Evolutionary conservation across 371 early-diverging fungal species (phyloP).

Genomic region (Lichtheimia ramosa): DNA sequence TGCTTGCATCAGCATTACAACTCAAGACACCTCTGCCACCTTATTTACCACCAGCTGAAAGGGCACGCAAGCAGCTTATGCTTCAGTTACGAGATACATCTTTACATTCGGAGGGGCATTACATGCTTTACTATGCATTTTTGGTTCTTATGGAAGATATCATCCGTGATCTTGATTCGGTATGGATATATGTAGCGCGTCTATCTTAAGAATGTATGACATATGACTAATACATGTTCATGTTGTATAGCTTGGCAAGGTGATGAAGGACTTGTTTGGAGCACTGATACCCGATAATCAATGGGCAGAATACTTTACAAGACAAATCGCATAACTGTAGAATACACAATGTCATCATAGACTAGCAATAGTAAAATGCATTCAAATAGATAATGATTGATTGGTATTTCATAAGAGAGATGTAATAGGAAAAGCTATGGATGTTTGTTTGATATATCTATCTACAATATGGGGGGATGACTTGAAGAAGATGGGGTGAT

Average conservation of each 20-base stretch:
- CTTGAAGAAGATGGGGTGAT: no score
- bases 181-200: conserved; percentile 2
- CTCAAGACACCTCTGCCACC: conserved; percentile 84
- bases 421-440: no score
- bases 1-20: conserved; percentile 74
- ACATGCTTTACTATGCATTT: conserved; percentile 81
- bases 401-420: no score
- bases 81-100: conserved; percentile 48
- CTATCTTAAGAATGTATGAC: not conserved
- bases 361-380: no score
- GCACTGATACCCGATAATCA: conserved; percentile 41
- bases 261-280: conserved; percentile 46
- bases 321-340: no score
- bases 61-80: conserved; percentile 48
- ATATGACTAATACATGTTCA: not conserved
- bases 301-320: conserved; percentile 36
- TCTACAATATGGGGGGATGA: no score
- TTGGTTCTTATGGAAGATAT: conserved; percentile 78
- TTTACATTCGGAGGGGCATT: conserved; percentile 55
- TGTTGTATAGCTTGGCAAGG: conserved; percentile 29
- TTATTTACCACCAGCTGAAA: conserved; percentile 69
- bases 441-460: no score
- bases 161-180: conserved; percentile 68
- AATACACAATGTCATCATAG: no score
- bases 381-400: no score